phyloP scores from a whole-genome alignment of 1,284 basidiomycete genomes.

The Ustilago shanxiensis region DNA sequence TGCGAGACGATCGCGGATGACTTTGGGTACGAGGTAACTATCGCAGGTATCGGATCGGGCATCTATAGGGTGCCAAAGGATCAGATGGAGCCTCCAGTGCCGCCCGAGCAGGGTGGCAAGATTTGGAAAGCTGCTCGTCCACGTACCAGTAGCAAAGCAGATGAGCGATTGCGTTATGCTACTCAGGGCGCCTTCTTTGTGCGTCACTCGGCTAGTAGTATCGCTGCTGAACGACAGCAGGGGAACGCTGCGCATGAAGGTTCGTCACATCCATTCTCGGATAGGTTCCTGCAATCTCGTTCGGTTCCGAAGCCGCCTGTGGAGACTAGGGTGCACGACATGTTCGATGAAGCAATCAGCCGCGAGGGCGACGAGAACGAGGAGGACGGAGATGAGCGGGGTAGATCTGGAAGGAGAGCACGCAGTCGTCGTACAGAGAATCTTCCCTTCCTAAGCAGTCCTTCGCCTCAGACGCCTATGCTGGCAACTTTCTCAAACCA shows the following conservation, averaged over 20 bases:
- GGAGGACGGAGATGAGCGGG: slow-evolving; percentile 36
- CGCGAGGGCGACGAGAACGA: slow-evolving; percentile 33
- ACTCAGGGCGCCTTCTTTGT: slow-evolving; percentile 46
- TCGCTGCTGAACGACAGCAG: slow-evolving; percentile 18
- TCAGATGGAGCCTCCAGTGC: slow-evolving; percentile 30
- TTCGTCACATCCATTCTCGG: slow-evolving; percentile 45
- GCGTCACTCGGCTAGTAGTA: slow-evolving; percentile 26
- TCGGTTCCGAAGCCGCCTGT: slow-evolving; percentile 35
- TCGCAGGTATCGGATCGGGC: slow-evolving; percentile 42
- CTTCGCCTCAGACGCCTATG: slow-evolving; percentile 31
- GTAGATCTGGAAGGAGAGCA: slow-evolving; percentile 38
- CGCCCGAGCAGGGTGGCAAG: slow-evolving; percentile 34
- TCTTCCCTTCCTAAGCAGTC: slow-evolving; percentile 52
- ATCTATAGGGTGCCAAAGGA: slow-evolving; percentile 41
- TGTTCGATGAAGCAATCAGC: slow-evolving; percentile 42
- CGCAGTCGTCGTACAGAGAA: slow-evolving; percentile 53
- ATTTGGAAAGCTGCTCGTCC: slow-evolving; percentile 38
- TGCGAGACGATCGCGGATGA: slow-evolving; percentile 76
- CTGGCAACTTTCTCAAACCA: slow-evolving; percentile 4
- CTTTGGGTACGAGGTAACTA: slow-evolving; percentile 79
- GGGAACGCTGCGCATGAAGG: neutral
- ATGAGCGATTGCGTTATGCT: slow-evolving; percentile 41
- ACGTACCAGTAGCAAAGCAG: slow-evolving; percentile 37
- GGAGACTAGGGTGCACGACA: slow-evolving; percentile 34
- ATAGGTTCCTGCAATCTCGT: slow-evolving; percentile 34